Percentiles rank a stretch among this genome's conserved stretches.
Conservation (phyloP, 1,284 basidiomycete species). For the Moesziomyces aphidis region DNA sequence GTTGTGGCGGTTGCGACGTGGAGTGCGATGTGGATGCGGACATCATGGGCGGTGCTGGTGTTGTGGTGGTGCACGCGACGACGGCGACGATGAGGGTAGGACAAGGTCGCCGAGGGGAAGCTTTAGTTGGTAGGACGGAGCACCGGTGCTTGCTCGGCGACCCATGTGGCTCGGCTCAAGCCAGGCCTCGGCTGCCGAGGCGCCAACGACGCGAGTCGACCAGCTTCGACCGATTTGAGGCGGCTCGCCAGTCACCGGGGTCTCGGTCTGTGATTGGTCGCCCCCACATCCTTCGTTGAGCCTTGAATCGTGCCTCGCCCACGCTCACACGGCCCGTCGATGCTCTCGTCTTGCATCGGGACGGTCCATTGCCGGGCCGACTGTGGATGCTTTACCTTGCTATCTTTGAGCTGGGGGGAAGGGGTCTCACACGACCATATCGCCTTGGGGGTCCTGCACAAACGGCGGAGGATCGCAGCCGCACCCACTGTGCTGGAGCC, state of each 20-base stretch:
- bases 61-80: background rate
- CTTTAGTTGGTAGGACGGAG: too few relatives aligned
- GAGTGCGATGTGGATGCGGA: slow-evolving; percentile 1
- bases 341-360: background rate
- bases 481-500: too few relatives aligned
- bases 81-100: background rate
- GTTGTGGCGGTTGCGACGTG: slow-evolving; percentile 3
- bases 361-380: too few relatives aligned
- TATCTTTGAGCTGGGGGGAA: background rate
- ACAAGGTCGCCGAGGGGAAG: background rate
- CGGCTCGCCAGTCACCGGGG: too few relatives aligned
- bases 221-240: background rate
- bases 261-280: slow-evolving; percentile 10
- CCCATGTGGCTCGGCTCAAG: background rate
- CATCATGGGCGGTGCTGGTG: background rate
- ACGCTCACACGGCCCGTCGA: too few relatives aligned
- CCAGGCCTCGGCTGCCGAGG: too few relatives aligned
- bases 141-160: background rate
- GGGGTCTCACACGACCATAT: background rate
- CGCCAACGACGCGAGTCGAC: too few relatives aligned
- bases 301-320: too few relatives aligned
- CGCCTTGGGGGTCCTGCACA: background rate
- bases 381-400: too few relatives aligned
- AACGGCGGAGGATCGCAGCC: background rate
- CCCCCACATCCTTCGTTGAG: slow-evolving; percentile 4